Conservation (phyloP, 306 rosid species). For the Rosa persica region DNA sequence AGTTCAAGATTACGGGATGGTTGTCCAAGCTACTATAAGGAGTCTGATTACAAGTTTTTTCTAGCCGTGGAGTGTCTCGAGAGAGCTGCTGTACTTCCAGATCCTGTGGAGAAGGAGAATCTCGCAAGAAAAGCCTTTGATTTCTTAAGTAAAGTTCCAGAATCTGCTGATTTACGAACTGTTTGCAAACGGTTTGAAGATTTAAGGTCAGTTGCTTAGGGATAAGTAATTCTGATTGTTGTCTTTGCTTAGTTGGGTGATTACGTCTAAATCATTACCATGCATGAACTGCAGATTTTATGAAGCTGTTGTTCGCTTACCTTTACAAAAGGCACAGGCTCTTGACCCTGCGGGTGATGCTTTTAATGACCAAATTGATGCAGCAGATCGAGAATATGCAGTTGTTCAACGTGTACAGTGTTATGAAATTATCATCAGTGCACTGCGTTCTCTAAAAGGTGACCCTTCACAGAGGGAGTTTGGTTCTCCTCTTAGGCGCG, state of each 20-base stretch:
- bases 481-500: constrained; percentile 72
- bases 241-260: constrained; percentile 11
- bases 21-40: constrained; percentile 98
- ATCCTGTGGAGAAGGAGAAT: constrained; percentile 67
- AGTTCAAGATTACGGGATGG: constrained; percentile 92
- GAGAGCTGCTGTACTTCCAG: constrained; percentile 82
- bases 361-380: constrained; percentile 81
- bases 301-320: constrained; percentile 93
- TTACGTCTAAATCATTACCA: constrained; percentile 30
- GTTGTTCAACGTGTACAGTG: constrained; percentile 78
- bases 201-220: constrained; percentile 58
- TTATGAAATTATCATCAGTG: constrained; percentile 83
- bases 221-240: constrained; percentile 18
- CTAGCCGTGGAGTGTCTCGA: constrained; percentile 95
- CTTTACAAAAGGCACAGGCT: constrained; percentile 97
- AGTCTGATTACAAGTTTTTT: constrained; percentile 94
- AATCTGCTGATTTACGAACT: constrained; percentile 85
- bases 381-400: constrained; percentile 72
- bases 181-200: constrained; percentile 97
- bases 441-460: constrained; percentile 81
- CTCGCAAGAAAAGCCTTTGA: constrained; percentile 87
- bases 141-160: constrained; percentile 89
- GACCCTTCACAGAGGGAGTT: constrained; percentile 61
- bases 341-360: constrained; percentile 93
- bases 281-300: constrained; percentile 66